A percentile compares a stretch with the other conserved stretches of the same genome.
Evolutionary conservation across 2,329 filamentous ascomycete genomes (phyloP).

Genomic region (Domatiomyces catenatus): DNA sequence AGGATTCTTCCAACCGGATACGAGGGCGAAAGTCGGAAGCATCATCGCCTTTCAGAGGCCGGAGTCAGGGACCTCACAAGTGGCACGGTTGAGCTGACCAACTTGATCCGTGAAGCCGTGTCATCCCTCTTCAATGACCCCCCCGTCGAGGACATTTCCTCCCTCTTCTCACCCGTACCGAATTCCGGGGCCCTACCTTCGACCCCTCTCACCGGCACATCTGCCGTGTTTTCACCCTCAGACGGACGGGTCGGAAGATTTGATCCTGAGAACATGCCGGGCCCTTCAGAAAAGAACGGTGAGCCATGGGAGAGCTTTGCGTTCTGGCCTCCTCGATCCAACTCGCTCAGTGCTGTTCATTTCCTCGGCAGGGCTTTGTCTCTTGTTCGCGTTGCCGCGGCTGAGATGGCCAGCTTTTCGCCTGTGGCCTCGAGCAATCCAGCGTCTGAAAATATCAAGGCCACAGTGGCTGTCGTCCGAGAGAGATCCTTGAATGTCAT

Average conservation of each 20-base stretch:
- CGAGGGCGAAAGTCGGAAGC: constrained; percentile 62
- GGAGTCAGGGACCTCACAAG: constrained; percentile 58
- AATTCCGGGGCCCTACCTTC: constrained; percentile 24
- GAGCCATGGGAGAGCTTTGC: constrained; percentile 87
- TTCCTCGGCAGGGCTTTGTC: constrained; percentile 71
- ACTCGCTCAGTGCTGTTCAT: constrained; percentile 79
- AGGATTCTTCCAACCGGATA: constrained; percentile 63
- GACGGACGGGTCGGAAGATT: constrained; percentile 61
- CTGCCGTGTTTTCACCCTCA: constrained; percentile 39
- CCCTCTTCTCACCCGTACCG: constrained; percentile 68
- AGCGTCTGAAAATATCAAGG: constrained; percentile 56
- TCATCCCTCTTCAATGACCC: constrained; percentile 71
- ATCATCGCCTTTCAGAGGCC: constrained; percentile 63
- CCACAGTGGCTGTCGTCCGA: constrained; percentile 59
- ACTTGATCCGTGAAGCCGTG: constrained; percentile 64
- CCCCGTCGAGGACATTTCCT: constrained; percentile 78
- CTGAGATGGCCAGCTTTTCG: constrained; percentile 64
- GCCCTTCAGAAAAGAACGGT: constrained; percentile 60
- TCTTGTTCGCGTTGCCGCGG: constrained; percentile 71
- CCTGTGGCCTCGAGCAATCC: constrained; percentile 44
- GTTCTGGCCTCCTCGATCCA: constrained; percentile 90
- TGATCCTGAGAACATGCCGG: constrained; percentile 60
- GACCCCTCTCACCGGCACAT: constrained; percentile 50
- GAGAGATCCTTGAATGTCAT: constrained; percentile 76
- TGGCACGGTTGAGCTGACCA: constrained; percentile 67